These are phyloP conservation scores for Blastocystis sp. DNA, from an alignment of 352 stramenopile species.

Conservation along the genomic window DNA sequence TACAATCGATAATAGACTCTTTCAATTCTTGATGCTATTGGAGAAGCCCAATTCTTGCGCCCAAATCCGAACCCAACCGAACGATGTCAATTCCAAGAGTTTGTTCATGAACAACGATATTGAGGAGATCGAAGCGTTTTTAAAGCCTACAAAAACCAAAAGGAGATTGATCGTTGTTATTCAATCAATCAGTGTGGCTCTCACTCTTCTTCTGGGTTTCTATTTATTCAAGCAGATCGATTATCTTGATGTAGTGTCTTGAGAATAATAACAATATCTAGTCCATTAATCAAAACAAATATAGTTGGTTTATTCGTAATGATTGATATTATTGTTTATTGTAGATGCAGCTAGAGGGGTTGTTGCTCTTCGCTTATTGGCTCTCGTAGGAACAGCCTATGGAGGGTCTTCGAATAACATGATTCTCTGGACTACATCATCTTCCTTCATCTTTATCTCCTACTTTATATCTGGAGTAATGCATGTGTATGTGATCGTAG, in stretches of 20 bases:
- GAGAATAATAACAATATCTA: neutral
- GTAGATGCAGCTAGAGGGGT: neutral
- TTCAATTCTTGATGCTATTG: too few species aligned
- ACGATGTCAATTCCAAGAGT: too few species aligned
- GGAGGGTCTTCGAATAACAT: neutral
- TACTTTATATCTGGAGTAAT: conserved; percentile 26
- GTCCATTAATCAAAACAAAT: conserved; percentile 1
- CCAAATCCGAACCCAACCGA: too few species aligned
- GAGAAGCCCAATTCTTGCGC: too few species aligned
- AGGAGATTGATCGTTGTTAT: neutral
- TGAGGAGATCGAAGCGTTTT: conserved; percentile 32
- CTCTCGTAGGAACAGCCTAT: neutral
- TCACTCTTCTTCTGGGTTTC: neutral
- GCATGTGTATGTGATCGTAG: neutral
- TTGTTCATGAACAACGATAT: conserved; percentile 21
- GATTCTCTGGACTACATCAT: neutral
- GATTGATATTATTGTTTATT: neutral
- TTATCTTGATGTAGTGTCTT: neutral
- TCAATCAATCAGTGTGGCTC: neutral
- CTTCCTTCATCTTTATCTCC: neutral
- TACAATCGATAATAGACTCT: too few species aligned
- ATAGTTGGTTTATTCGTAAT: neutral
- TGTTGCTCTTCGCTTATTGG: neutral
- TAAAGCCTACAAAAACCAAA: conserved; percentile 38
- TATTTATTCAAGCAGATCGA: conserved; percentile 17